A percentile compares a stretch with the other conserved stretches of the same genome.
These are phyloP conservation scores for Exobasidium cylindrosporum DNA, from an alignment of 1,284 basidiomycete genomes.

Conservation along the genomic window DNA sequence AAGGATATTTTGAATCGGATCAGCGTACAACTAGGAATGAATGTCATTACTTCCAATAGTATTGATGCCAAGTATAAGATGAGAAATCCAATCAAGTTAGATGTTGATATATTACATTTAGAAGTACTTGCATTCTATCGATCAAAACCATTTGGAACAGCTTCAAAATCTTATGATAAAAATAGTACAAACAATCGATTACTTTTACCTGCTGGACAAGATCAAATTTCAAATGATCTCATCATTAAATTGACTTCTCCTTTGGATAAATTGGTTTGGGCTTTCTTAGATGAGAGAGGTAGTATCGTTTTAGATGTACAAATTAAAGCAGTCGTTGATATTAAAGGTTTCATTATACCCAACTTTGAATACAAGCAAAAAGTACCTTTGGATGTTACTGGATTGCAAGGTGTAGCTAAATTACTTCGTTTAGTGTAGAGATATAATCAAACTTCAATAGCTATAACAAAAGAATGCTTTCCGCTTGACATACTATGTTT, in stretches of 20 bases:
- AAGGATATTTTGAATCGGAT: constrained; percentile 40
- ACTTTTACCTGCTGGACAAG: constrained; percentile 15
- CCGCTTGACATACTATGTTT: too few species aligned
- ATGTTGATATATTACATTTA: constrained; percentile 34
- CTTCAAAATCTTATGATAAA: constrained; percentile 17
- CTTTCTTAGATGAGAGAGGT: constrained; percentile 39
- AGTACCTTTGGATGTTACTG: constrained; percentile 37
- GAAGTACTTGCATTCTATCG: constrained; percentile 36
- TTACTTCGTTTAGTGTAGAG: constrained; percentile 24
- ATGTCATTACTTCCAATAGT: constrained; percentile 33
- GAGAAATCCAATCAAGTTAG: constrained; percentile 39
- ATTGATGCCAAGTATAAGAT: constrained; percentile 38
- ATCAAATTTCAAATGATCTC: constrained; percentile 16
- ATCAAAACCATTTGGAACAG: constrained; percentile 36
- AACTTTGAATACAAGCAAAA: constrained; percentile 34
- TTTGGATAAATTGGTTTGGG: constrained; percentile 34
- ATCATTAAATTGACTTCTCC: constrained; percentile 31
- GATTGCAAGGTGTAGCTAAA: constrained; percentile 30
- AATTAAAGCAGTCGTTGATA: constrained; percentile 30
- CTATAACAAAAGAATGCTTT: too few species aligned
- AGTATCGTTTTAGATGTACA: constrained; percentile 38
- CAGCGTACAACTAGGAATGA: constrained; percentile 35
- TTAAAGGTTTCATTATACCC: constrained; percentile 38
- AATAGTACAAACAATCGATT: background rate
- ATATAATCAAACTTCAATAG: too few species aligned